phyloP scores from a whole-genome alignment of 768 basidiomycete genomes.

The Lactarius evosmus region DNA sequence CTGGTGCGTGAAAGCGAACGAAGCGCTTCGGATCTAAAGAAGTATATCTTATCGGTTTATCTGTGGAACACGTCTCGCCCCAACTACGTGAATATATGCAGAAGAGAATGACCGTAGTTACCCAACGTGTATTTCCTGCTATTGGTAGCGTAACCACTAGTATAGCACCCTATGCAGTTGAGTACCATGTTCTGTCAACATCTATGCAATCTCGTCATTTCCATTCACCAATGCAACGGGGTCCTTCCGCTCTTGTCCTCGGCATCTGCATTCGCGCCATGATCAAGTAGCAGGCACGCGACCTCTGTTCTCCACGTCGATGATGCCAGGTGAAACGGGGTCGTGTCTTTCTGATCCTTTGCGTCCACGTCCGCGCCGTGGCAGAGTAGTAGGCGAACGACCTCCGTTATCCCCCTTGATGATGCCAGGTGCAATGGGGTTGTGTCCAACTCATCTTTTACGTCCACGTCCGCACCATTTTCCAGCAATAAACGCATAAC shows the following conservation, averaged over 20 bases:
- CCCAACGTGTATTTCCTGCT: too few relatives aligned
- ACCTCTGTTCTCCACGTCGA: too few relatives aligned
- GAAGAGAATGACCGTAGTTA: too few relatives aligned
- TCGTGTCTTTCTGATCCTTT: too few relatives aligned
- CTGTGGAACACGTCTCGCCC: too few relatives aligned
- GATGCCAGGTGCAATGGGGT: not conserved
- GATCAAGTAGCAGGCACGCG: too few relatives aligned
- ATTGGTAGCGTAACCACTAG: too few relatives aligned
- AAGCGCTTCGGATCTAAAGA: too few relatives aligned
- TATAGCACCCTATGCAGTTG: not conserved
- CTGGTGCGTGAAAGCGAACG: too few relatives aligned
- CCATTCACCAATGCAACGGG: not conserved
- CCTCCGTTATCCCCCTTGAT: not conserved
- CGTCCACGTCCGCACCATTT: not conserved
- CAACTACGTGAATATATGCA: too few relatives aligned
- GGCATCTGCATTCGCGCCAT: not conserved
- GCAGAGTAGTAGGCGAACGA: not conserved
- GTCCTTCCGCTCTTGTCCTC: not conserved
- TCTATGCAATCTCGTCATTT: not conserved
- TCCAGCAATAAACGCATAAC: not conserved
- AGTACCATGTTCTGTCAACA: not conserved
- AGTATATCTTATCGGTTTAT: too few relatives aligned
- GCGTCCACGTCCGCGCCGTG: not conserved
- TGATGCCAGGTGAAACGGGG: too few relatives aligned
- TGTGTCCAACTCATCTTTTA: not conserved